Percentiles rank a stretch among this genome's conserved stretches.
Conservation (phyloP, 2,329 filamentous ascomycete genomes). For the Hysterium pulicare region DNA sequence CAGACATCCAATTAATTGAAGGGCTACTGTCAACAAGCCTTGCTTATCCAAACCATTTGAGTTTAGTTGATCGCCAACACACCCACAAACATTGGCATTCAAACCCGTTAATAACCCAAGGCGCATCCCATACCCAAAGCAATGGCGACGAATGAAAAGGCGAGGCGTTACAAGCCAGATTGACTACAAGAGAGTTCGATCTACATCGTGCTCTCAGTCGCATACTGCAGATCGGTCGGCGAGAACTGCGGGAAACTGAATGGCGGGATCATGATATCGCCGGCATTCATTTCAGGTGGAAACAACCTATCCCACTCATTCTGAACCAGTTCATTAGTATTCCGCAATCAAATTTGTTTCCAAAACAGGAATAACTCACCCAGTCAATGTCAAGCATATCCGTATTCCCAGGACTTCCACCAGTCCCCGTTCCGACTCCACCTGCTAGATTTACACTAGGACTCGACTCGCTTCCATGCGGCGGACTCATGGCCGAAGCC, state of each 20-base stretch:
- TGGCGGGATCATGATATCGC: conserved; percentile 31
- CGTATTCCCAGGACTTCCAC: conserved; percentile 17
- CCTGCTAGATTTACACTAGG: neutral
- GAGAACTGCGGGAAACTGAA: conserved; percentile 33
- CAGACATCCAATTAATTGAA: too few species aligned
- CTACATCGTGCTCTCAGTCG: too few species aligned
- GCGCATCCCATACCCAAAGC: too few species aligned
- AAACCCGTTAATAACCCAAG: too few species aligned
- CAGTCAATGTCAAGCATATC: conserved; percentile 58
- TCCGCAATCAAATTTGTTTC: too few species aligned
- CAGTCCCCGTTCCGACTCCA: neutral
- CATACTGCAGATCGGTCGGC: conserved; percentile 16
- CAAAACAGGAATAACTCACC: conserved; percentile 49
- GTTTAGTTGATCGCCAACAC: too few species aligned
- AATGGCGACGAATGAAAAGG: too few species aligned
- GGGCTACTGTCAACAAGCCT: too few species aligned
- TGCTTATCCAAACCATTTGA: too few species aligned
- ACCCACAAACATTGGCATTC: too few species aligned
- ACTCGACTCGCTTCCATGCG: neutral
- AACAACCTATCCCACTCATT: conserved; percentile 48
- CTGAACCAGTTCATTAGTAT: conserved; percentile 21
- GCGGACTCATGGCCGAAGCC: neutral
- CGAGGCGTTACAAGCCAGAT: too few species aligned
- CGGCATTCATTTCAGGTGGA: conserved; percentile 25
- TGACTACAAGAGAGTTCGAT: too few species aligned